Evolutionary conservation across 352 stramenopile genomes (phyloP).

Genomic region (Phytophthora cajani): DNA sequence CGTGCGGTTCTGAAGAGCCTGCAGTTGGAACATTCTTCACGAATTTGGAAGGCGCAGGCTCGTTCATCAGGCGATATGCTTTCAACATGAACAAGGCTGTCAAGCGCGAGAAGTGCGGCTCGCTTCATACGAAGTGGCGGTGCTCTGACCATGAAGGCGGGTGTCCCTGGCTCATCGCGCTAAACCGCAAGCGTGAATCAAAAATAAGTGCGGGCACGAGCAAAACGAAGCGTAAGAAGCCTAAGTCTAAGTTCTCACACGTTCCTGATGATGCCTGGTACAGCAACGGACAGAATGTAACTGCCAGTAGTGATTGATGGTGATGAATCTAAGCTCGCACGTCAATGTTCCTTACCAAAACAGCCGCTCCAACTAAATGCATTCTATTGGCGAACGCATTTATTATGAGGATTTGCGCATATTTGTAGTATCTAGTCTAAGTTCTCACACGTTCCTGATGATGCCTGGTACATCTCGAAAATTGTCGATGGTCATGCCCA

Average conservation of each 20-base stretch:
- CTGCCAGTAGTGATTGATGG: too few relatives aligned
- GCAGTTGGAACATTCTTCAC: background rate
- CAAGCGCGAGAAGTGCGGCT: background rate
- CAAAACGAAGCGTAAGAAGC: background rate
- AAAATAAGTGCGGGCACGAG: background rate
- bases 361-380: too few relatives aligned
- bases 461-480: background rate
- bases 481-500: background rate
- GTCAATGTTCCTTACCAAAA: too few relatives aligned
- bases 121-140: background rate
- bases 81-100: background rate
- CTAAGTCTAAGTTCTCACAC: background rate
- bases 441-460: background rate
- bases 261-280: background rate
- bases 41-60: background rate
- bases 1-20: background rate
- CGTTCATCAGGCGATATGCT: background rate
- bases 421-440: too few relatives aligned
- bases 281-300: too few relatives aligned
- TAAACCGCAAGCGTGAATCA: background rate
- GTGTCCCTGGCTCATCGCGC: background rate
- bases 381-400: too few relatives aligned
- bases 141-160: background rate
- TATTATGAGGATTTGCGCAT: too few relatives aligned
- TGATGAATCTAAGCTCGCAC: too few relatives aligned